Conservation (phyloP, 139 green algal genomes). For the Astrephomene gubernaculifera region DNA sequence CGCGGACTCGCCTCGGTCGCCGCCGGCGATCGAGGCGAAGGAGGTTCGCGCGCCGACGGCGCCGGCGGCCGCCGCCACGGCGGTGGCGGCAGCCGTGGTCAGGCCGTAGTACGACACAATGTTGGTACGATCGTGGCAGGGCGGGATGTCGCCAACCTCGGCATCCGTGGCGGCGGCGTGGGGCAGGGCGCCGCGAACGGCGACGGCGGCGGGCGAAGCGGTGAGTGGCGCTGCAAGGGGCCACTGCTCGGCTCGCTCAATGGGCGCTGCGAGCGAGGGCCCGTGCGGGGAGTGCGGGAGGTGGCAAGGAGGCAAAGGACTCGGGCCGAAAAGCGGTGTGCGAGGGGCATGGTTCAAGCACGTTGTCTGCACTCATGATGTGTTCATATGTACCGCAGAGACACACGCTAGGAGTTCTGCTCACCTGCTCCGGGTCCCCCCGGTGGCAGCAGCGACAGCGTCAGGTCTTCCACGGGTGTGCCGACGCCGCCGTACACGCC, state of each 20-base stretch:
- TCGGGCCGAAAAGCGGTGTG: not conserved
- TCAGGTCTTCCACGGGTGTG: not conserved
- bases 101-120: slow-evolving; percentile 27
- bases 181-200: not conserved
- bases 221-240: not conserved
- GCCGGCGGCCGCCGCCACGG: not conserved
- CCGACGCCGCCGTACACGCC: slow-evolving; percentile 41
- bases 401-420: too few relatives aligned
- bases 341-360: too few relatives aligned
- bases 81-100: slow-evolving; percentile 2
- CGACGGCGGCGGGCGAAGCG: slow-evolving; percentile 6
- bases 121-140: not conserved
- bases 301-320: not conserved
- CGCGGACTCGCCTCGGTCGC: not conserved
- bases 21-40: too few relatives aligned
- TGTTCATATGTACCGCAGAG: too few relatives aligned
- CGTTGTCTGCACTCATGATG: too few relatives aligned
- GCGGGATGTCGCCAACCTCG: slow-evolving; percentile 26
- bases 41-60: not conserved
- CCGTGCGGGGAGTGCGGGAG: not conserved
- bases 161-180: not conserved
- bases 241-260: slow-evolving; percentile 22
- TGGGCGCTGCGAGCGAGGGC: not conserved
- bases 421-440: too few relatives aligned
- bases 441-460: not conserved